A percentile compares a stretch with the other conserved stretches of the same genome.
Evolutionary conservation across 2,329 filamentous ascomycete species (phyloP).

Genomic region (Alternaria gansuensis): DNA sequence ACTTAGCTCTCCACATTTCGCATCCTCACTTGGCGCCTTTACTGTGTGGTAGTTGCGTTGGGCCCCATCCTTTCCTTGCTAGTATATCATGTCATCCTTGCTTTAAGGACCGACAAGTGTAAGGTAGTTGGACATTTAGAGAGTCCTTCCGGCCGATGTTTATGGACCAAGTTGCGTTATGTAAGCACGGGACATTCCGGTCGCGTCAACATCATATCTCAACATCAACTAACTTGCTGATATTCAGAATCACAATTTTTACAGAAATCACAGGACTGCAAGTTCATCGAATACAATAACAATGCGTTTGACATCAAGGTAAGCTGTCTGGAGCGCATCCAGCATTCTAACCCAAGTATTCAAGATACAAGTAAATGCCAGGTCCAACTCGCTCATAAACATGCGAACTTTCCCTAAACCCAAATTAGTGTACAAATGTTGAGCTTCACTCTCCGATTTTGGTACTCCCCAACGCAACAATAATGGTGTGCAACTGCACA

Average conservation of each 20-base stretch:
- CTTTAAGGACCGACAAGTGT: background rate
- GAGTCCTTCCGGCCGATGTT: background rate
- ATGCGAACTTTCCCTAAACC: constrained; percentile 10
- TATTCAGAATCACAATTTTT: background rate
- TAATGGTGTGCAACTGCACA: constrained; percentile 14
- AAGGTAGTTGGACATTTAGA: background rate
- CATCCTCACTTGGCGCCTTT: background rate
- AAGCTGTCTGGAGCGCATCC: background rate
- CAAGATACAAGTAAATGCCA: constrained; percentile 16
- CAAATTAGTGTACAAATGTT: constrained; percentile 23
- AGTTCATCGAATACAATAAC: background rate
- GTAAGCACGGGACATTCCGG: background rate
- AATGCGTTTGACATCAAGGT: constrained; percentile 12
- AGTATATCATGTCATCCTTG: background rate
- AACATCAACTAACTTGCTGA: background rate
- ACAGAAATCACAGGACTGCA: background rate
- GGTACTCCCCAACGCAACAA: constrained; percentile 6
- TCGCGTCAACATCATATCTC: background rate
- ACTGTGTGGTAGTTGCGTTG: background rate
- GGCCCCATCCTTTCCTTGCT: background rate
- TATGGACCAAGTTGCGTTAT: background rate
- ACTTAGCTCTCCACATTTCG: background rate
- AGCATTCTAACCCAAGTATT: constrained; percentile 5
- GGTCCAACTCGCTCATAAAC: constrained; percentile 3
- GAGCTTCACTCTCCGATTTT: constrained; percentile 13